Conservation (phyloP, 768 basidiomycete species). For the Phylloporus arenicola region DNA sequence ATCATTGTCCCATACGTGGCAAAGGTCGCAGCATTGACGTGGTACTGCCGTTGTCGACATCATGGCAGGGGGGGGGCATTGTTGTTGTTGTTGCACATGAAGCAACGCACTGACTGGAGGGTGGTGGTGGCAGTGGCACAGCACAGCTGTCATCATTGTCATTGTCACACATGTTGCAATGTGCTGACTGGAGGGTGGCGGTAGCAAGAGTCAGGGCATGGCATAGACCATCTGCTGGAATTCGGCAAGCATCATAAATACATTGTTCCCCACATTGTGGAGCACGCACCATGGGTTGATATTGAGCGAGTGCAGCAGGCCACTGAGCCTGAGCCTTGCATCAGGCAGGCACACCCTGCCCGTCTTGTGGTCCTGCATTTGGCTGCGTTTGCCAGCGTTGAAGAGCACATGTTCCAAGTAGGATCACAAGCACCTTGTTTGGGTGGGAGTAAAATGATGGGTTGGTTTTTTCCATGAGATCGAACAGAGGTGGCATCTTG, state of each 20-base stretch:
- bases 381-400: conserved; percentile 47
- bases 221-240: conserved; percentile 66
- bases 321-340: conserved; percentile 57
- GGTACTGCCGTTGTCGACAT: too few species aligned
- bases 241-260: conserved; percentile 61
- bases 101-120: too few species aligned
- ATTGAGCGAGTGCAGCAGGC: conserved; percentile 56
- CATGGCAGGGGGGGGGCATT: too few species aligned
- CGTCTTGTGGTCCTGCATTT: conserved; percentile 57
- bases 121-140: too few species aligned
- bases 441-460: conserved; percentile 30
- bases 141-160: too few species aligned
- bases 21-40: too few species aligned
- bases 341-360: conserved; percentile 47
- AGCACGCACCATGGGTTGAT: conserved; percentile 35
- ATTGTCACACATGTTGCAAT: too few species aligned
- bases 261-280: conserved; percentile 80
- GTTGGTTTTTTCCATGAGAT: neutral
- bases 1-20: too few species aligned
- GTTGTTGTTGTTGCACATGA: too few species aligned
- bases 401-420: conserved; percentile 61
- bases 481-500: neutral
- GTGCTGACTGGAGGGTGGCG: too few species aligned
- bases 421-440: conserved; percentile 62
- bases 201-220: too few species aligned